phyloP scores from a whole-genome alignment of 2,329 filamentous ascomycete genomes.

The Talaromyces sp. region DNA sequence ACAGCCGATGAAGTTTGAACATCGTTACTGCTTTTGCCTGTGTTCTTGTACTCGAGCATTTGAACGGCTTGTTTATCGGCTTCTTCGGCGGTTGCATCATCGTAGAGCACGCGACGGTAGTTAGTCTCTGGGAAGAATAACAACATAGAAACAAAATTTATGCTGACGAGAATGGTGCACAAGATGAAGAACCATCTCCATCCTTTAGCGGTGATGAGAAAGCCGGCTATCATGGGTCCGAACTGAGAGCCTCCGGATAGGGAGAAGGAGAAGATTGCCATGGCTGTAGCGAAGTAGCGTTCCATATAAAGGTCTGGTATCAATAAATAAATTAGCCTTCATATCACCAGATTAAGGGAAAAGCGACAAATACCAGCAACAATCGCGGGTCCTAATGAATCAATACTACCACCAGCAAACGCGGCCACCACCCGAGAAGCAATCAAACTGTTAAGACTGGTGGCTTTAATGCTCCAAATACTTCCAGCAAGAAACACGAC shows the following conservation, averaged over 20 bases:
- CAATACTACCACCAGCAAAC: constrained; percentile 30
- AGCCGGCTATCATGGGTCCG: constrained; percentile 36
- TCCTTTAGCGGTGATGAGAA: constrained; percentile 31
- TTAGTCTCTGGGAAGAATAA: constrained; percentile 37
- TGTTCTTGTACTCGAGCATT: not conserved
- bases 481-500: constrained; percentile 29
- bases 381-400: constrained; percentile 35
- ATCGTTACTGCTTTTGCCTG: not conserved
- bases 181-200: constrained; percentile 41
- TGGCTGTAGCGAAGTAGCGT: constrained; percentile 29
- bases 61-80: constrained; percentile 22
- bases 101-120: constrained; percentile 26
- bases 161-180: constrained; percentile 30
- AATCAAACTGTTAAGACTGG: constrained; percentile 31
- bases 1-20: constrained; percentile 7
- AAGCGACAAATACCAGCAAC: constrained; percentile 26
- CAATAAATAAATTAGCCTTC: constrained; percentile 8
- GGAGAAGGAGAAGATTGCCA: constrained; percentile 34
- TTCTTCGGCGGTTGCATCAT: constrained; percentile 23
- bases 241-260: constrained; percentile 35
- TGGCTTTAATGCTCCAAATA: constrained; percentile 34
- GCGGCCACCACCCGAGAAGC: constrained; percentile 33
- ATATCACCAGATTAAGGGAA: not conserved
- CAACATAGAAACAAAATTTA: constrained; percentile 32
- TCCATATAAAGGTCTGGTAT: constrained; percentile 28